A percentile compares a stretch with the other conserved stretches of the same genome.
Evolutionary conservation across 1,284 basidiomycete genomes (phyloP).

Genomic region (Pterulicium gracile): DNA sequence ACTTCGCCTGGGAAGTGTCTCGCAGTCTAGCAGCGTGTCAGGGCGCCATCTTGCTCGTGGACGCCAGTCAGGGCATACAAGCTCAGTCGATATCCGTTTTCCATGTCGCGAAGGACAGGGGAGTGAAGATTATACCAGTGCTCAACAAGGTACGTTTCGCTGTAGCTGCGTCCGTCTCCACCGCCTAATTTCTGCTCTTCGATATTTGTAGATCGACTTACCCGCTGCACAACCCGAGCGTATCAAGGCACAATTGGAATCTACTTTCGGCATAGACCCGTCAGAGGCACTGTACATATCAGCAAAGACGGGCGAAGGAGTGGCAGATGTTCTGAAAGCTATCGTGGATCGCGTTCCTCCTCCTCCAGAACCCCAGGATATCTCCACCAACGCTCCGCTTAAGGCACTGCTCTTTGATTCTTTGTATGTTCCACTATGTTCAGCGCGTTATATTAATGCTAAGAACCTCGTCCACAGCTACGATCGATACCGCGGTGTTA

Average conservation of each 20-base stretch:
- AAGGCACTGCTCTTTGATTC: slow-evolving; percentile 93
- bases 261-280: slow-evolving; percentile 72
- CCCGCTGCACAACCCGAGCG: slow-evolving; percentile 76
- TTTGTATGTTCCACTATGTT: slow-evolving; percentile 40
- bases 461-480: slow-evolving; percentile 44
- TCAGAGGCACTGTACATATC: slow-evolving; percentile 70
- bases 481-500: slow-evolving; percentile 93
- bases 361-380: slow-evolving; percentile 34
- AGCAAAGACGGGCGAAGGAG: slow-evolving; percentile 87
- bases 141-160: slow-evolving; percentile 73
- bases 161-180: slow-evolving; percentile 1
- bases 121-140: slow-evolving; percentile 83
- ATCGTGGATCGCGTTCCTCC: slow-evolving; percentile 80
- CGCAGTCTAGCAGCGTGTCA: slow-evolving; percentile 90
- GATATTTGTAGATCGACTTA: slow-evolving; percentile 62
- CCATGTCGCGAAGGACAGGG: slow-evolving; percentile 76
- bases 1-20: slow-evolving; percentile 95
- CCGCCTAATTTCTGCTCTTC: slow-evolving; percentile 1
- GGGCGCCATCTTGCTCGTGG: slow-evolving; percentile 48
- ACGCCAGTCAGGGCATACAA: slow-evolving; percentile 96
- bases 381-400: slow-evolving; percentile 31
- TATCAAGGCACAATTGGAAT: slow-evolving; percentile 71
- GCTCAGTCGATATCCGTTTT: slow-evolving; percentile 97
- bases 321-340: slow-evolving; percentile 65
- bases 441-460: slow-evolving; percentile 1